Conservation (phyloP, 768 basidiomycete species). For the Leucocoprinus birnbaumii region DNA sequence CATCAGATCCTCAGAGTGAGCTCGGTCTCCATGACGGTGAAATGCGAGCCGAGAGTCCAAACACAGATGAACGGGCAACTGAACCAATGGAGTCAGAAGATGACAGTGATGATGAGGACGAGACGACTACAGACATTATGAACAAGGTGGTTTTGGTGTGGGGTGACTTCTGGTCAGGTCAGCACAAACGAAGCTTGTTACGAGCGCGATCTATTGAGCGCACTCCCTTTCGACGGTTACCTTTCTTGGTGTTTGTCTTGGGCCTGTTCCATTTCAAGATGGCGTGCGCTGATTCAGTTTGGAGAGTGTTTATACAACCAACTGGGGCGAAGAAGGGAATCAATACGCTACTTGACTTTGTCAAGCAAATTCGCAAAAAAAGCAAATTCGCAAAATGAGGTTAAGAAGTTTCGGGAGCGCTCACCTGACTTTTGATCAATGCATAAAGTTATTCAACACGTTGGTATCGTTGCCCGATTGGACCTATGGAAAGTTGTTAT, state of each 20-base stretch:
- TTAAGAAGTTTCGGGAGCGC: constrained; percentile 6
- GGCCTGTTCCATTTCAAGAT: constrained; percentile 33
- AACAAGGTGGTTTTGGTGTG: background rate
- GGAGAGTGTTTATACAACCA: constrained; percentile 20
- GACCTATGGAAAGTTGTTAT: constrained; percentile 27
- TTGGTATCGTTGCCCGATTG: constrained; percentile 21
- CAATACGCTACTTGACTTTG: constrained; percentile 9
- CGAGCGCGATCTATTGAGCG: constrained; percentile 14
- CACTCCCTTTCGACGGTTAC: constrained; percentile 24
- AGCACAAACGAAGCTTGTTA: background rate
- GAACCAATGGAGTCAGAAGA: too few species aligned
- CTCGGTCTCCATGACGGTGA: too few species aligned
- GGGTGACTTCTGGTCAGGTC: background rate
- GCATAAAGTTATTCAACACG: constrained; percentile 32
- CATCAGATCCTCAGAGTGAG: too few species aligned
- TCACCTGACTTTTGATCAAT: constrained; percentile 30
- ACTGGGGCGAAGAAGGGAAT: constrained; percentile 22
- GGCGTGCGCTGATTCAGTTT: constrained; percentile 29
- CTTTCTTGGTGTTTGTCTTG: constrained; percentile 28
- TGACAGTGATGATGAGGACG: too few species aligned
- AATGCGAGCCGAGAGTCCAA: too few species aligned
- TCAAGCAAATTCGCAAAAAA: background rate
- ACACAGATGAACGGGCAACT: too few species aligned
- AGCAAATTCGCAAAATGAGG: too few species aligned
- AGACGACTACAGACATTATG: background rate